A percentile compares a stretch with the other conserved stretches of the same genome.
Evolutionary conservation across 331 rosid genomes (phyloP).

Genomic region (Malus hybrid): DNA sequence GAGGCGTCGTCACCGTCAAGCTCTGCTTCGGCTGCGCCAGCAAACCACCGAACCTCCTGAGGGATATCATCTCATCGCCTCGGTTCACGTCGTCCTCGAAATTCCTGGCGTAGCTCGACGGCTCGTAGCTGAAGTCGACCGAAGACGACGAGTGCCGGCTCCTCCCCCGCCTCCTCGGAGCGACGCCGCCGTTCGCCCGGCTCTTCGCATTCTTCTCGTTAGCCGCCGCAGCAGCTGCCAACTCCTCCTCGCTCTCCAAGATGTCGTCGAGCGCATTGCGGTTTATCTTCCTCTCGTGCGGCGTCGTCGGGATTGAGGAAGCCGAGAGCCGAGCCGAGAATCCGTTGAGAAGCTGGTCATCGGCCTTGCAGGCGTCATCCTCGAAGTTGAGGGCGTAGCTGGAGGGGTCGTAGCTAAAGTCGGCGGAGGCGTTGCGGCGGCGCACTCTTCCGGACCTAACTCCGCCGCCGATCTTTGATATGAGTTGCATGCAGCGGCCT

Average conservation of each 20-base stretch:
- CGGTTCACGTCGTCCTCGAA: conserved; percentile 24
- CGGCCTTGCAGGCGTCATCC: conserved; percentile 15
- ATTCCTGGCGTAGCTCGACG: conserved; percentile 31
- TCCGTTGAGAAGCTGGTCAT: conserved; percentile 10
- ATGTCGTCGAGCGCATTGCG: neutral
- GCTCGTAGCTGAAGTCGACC: conserved; percentile 24
- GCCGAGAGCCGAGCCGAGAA: conserved; percentile 23
- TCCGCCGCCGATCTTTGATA: conserved; percentile 4
- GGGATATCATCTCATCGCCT: neutral
- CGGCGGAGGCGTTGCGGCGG: conserved; percentile 8
- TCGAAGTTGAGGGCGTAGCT: conserved; percentile 51
- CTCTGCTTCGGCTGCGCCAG: conserved; percentile 5
- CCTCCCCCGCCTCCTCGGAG: neutral
- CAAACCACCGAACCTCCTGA: conserved; percentile 4
- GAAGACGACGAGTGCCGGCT: conserved; percentile 4
- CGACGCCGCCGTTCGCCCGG: neutral
- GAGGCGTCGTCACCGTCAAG: neutral
- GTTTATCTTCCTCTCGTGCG: neutral
- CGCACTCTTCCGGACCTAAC: conserved; percentile 2
- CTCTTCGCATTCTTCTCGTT: neutral
- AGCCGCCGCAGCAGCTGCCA: neutral
- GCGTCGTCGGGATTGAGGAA: neutral
- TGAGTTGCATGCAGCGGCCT: conserved; percentile 12
- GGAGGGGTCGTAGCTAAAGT: conserved; percentile 35
- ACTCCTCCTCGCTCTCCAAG: neutral